These are phyloP conservation scores for Yarrowia sp. DNA, from an alignment of 805 yeast genomes.

Conservation along the genomic window DNA sequence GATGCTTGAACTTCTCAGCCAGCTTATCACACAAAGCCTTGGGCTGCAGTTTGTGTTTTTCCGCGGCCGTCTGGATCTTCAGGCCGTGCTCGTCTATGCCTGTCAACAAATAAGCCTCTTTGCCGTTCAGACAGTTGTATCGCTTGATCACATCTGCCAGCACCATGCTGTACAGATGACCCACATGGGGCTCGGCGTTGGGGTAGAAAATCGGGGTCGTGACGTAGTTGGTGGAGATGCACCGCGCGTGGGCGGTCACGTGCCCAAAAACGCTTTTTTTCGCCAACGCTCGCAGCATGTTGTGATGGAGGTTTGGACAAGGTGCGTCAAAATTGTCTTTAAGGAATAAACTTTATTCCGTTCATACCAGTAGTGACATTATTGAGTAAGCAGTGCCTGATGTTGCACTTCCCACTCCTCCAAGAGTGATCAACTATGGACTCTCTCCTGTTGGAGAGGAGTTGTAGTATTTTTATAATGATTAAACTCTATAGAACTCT, in stretches of 20 bases:
- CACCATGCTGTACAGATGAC: conserved; percentile 86
- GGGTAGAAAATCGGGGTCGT: conserved; percentile 97
- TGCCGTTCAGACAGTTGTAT: conserved; percentile 11
- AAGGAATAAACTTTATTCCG: no score
- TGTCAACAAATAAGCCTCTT: conserved; percentile 50
- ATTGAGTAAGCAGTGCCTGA: no score
- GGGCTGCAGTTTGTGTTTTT: conserved; percentile 52
- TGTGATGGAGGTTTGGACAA: not conserved
- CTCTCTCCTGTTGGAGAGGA: no score
- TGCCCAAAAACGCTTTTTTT: not conserved
- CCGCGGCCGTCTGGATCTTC: conserved; percentile 87
- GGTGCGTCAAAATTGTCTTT: no score
- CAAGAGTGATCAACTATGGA: no score
- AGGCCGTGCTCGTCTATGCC: conserved; percentile 98
- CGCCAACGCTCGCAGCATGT: not conserved
- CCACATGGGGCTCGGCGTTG: conserved; percentile 92
- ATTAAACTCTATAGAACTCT: no score
- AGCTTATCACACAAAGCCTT: conserved; percentile 70
- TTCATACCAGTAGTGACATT: no score
- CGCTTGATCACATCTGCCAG: conserved; percentile 75
- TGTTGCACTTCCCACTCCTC: no score
- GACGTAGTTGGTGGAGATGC: conserved; percentile 35
- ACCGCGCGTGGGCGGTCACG: not conserved
- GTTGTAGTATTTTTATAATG: no score
- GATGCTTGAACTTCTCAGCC: conserved; percentile 57